A percentile compares a stretch with the other conserved stretches of the same genome.
Conservation (phyloP, 306 rosid species). For the Vigna reflexopilosa region DNA sequence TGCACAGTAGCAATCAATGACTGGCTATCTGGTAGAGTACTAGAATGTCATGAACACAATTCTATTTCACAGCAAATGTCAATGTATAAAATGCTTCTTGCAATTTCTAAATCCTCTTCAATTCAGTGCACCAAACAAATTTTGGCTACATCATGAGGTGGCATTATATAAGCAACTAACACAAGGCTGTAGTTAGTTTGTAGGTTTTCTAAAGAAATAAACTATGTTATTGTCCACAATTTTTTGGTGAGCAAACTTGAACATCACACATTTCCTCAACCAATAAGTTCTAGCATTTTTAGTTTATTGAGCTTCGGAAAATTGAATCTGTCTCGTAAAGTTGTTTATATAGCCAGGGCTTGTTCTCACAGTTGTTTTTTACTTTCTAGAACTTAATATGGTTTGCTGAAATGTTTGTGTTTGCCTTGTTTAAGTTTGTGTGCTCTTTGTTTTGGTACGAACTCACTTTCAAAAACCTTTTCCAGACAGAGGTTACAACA, state of each 20-base stretch:
- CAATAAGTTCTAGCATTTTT: neutral
- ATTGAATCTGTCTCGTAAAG: neutral
- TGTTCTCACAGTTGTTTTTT: slow-evolving; percentile 5
- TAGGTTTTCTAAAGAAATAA: neutral
- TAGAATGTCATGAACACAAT: neutral
- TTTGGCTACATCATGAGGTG: neutral
- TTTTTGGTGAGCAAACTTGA: neutral
- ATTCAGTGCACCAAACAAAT: neutral
- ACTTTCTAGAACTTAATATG: slow-evolving; percentile 1
- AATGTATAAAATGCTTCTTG: neutral
- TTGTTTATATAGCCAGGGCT: slow-evolving; percentile 18
- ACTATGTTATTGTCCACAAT: neutral
- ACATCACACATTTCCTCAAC: neutral
- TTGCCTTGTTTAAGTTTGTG: neutral
- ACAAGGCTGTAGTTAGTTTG: neutral
- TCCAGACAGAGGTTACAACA: slow-evolving; percentile 88
- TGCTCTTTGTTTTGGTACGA: slow-evolving; percentile 23
- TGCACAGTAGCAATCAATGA: neutral
- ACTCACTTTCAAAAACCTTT: slow-evolving; percentile 31
- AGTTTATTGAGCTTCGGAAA: neutral
- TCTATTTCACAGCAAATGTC: slow-evolving; percentile 5
- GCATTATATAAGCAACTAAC: neutral
- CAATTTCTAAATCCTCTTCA: neutral
- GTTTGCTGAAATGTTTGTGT: slow-evolving; percentile 1
- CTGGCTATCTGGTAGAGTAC: neutral